phyloP scores from a whole-genome alignment of 2,329 filamentous ascomycete genomes.

The Diaporthe australafricana region DNA sequence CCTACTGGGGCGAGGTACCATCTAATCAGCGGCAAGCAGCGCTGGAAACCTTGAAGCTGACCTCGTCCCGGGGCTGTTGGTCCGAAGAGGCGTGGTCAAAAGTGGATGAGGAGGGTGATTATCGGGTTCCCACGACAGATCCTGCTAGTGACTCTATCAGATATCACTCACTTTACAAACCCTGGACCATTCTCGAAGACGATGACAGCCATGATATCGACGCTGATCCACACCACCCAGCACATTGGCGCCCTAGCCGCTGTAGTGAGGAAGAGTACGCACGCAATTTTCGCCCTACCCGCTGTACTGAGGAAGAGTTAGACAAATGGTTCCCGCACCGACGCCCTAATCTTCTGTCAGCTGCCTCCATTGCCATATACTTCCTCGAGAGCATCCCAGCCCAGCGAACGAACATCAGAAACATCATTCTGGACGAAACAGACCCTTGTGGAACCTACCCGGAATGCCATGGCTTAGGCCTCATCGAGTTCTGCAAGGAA shows the following conservation, averaged over 20 bases:
- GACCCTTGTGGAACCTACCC: background rate
- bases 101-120: background rate
- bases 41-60: background rate
- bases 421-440: background rate
- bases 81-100: background rate
- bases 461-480: background rate
- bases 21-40: constrained; percentile 3
- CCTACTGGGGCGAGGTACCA: background rate
- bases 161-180: constrained; percentile 3
- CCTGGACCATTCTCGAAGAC: constrained; percentile 1
- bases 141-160: background rate
- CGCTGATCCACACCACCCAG: background rate
- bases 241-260: background rate
- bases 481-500: background rate
- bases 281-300: too few species aligned
- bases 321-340: too few species aligned
- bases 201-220: background rate
- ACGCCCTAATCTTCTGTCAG: background rate
- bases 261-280: background rate
- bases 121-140: background rate
- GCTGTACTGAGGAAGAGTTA: too few species aligned
- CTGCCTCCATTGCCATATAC: background rate
- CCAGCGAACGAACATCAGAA: background rate
- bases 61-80: background rate
- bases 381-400: background rate